Conservation (phyloP, 75 land plant genomes). For the Ceratopteris richardii region DNA sequence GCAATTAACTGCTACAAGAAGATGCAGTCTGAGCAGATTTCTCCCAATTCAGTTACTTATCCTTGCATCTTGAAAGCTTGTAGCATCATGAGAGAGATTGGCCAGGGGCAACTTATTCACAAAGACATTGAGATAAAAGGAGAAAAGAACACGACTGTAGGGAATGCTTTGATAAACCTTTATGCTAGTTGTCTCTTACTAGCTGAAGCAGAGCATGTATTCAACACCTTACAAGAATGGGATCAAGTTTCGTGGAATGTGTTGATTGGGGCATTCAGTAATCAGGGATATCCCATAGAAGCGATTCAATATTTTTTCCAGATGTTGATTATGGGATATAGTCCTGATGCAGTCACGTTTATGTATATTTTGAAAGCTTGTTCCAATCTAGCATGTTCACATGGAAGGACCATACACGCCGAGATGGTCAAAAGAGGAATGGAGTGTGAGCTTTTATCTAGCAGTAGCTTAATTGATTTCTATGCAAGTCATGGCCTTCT, state of each 20-base stretch:
- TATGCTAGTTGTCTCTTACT: slow-evolving; percentile 1
- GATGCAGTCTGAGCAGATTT: slow-evolving; percentile 11
- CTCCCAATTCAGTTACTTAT: slow-evolving; percentile 20
- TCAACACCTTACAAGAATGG: background rate
- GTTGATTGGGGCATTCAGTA: too few species aligned
- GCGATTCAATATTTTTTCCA: slow-evolving; percentile 8
- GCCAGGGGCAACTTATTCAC: slow-evolving; percentile 18
- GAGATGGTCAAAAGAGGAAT: slow-evolving; percentile 26
- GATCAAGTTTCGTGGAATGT: too few species aligned
- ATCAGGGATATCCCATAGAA: too few species aligned
- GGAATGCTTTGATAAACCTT: slow-evolving; percentile 22
- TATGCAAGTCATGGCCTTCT: slow-evolving; percentile 45
- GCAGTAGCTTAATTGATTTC: slow-evolving; percentile 37
- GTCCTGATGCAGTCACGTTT: slow-evolving; percentile 28
- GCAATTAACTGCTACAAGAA: slow-evolving; percentile 10
- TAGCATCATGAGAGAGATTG: slow-evolving; percentile 10
- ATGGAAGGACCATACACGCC: slow-evolving; percentile 42
- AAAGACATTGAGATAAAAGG: slow-evolving; percentile 6
- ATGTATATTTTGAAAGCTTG: slow-evolving; percentile 32
- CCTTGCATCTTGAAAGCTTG: slow-evolving; percentile 19
- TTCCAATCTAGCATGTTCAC: slow-evolving; percentile 22
- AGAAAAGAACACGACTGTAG: background rate
- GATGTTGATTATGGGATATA: slow-evolving; percentile 26
- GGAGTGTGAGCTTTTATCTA: slow-evolving; percentile 22
- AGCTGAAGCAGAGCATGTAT: slow-evolving; percentile 3